phyloP scores from a whole-genome alignment of 805 yeast species.

The Cephaloascus fragrans region DNA sequence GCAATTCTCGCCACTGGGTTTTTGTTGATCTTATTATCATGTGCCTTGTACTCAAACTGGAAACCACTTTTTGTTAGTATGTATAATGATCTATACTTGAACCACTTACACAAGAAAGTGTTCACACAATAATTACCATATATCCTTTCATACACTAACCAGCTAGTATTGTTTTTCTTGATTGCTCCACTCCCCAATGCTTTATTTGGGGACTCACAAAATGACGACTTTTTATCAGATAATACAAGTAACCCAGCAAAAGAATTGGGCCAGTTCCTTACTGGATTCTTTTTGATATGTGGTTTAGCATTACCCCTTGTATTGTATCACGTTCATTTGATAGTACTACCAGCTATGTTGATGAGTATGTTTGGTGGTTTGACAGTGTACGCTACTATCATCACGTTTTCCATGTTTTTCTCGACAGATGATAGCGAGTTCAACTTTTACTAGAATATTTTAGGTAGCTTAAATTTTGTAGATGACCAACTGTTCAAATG shows the following conservation, averaged over 20 bases:
- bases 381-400: conserved; percentile 1
- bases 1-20: conserved; percentile 37
- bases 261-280: conserved; percentile 16
- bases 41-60: conserved; percentile 34
- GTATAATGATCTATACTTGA: too few species aligned
- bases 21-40: conserved; percentile 29
- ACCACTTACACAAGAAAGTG: too few species aligned
- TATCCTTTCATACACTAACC: neutral
- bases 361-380: conserved; percentile 1
- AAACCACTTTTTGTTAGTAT: conserved; percentile 14
- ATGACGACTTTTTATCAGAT: conserved; percentile 12
- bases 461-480: too few species aligned
- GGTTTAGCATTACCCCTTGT: conserved; percentile 20
- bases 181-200: conserved; percentile 26
- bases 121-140: neutral
- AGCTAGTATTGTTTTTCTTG: conserved; percentile 16
- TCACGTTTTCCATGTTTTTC: conserved; percentile 1
- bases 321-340: conserved; percentile 16
- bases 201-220: conserved; percentile 10
- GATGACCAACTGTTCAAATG: too few species aligned
- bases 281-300: conserved; percentile 20
- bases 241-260: conserved; percentile 6
- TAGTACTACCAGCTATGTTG: conserved; percentile 12
- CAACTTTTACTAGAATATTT: conserved; percentile 15
- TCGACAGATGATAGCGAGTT: conserved; percentile 6